Evolutionary conservation across 2,329 filamentous ascomycete genomes (phyloP), one percentile per base, ranked within the genome.

Genomic region (Epichloe festucae): DNA sequence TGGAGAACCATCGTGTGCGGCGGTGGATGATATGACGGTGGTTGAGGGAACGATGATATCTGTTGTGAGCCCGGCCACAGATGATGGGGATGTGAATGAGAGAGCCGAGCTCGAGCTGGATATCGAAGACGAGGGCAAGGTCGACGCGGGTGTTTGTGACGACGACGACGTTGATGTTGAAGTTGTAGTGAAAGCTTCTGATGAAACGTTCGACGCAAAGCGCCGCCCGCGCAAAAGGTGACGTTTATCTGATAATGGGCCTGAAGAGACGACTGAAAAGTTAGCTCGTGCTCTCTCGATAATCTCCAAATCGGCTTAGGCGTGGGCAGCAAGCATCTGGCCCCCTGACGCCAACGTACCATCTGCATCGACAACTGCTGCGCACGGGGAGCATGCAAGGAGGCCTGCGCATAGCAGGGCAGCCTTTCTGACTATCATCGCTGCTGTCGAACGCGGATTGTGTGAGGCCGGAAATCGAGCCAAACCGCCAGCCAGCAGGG

Each of bases 391-490:
- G 15, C 52, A 49, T 51, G 45, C 49, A 3, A 56, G n/a, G 36
- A 59, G 19, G 21, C 52, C 50, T 46, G 55, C 52, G 46, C 51
- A 50, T 11, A 59, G 51, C 51, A 59, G 54, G 49, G 52, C 35
- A 41, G 44, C 42, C 38, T 53, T 43, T 17, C 42, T 45, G 40
- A 54, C 17, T 51, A 54, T 60, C 60, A 62, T 61, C 14, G 42
- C 55, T 36, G 17, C 48, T 48, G n/a, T 14, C 19, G 12, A 5
- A 4, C 2, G n/a, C 12, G 17, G 14, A 15, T 15, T 7, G 38
- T 7, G 38, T 27, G 36, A 21, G 23, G 43, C 35, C 21, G 8
- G 15, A 11, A 23, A 14, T 38, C 21, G 10, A 34, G 39, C 39
- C 21, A 49, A 38, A 43, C 31, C 31, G 21, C 19, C 11, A 11